Evolutionary conservation across 768 basidiomycete species (phyloP).

Genomic region (Suillus variegatus): DNA sequence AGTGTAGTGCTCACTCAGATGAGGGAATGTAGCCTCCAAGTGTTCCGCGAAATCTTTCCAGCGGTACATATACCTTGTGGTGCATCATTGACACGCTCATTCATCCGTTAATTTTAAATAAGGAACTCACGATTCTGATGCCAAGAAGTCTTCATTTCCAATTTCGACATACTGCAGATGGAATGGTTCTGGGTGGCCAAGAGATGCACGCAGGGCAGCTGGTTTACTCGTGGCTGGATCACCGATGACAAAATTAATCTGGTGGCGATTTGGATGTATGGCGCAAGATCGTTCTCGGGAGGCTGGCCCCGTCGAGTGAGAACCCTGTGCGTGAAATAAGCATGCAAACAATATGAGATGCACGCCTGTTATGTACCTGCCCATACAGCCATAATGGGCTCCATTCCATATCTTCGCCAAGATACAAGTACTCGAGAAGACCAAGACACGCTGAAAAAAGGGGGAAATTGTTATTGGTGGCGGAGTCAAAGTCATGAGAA

Average conservation of each 20-base stretch:
- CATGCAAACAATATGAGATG: neutral
- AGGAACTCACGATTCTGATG: constrained; percentile 34
- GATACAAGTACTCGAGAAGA: constrained; percentile 54
- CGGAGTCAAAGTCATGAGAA: neutral
- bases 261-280: constrained; percentile 58
- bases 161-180: constrained; percentile 50
- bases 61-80: constrained; percentile 47
- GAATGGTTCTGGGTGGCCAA: constrained; percentile 58
- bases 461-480: neutral
- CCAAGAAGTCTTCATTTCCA: constrained; percentile 59
- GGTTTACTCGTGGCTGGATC: constrained; percentile 43
- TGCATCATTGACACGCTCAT: neutral
- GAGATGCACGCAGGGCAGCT: constrained; percentile 56
- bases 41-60: constrained; percentile 51
- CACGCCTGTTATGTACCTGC: constrained; percentile 36
- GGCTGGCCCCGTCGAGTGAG: constrained; percentile 45
- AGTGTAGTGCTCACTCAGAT: constrained; percentile 41
- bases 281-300: constrained; percentile 45
- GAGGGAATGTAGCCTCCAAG: constrained; percentile 49
- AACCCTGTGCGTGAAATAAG: constrained; percentile 38
- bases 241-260: constrained; percentile 66
- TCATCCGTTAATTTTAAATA: neutral
- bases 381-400: constrained; percentile 65
- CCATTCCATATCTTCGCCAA: constrained; percentile 60
- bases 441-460: constrained; percentile 49